Percentiles rank a stretch among this genome's conserved stretches.
Evolutionary conservation across 768 basidiomycete species (phyloP).

Genomic region (Nidula microcarpa): DNA sequence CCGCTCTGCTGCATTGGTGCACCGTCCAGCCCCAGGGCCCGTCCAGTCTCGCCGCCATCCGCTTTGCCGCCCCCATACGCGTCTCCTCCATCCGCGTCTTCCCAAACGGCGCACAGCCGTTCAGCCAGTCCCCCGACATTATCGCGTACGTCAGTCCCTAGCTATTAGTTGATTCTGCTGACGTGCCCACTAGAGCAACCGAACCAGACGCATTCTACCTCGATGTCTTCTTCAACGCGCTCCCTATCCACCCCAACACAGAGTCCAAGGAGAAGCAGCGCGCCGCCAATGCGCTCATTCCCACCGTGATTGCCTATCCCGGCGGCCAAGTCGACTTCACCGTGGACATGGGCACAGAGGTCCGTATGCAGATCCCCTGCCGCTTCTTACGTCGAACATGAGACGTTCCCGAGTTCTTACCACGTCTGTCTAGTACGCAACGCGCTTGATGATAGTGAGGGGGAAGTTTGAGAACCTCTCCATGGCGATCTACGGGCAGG

Average conservation of each 20-base stretch:
- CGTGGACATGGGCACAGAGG: slow-evolving; percentile 71
- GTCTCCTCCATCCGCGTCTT: slow-evolving; percentile 69
- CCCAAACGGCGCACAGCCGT: slow-evolving; percentile 62
- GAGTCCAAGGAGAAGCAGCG: slow-evolving; percentile 57
- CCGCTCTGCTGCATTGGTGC: slow-evolving; percentile 62
- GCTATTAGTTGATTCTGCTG: neutral
- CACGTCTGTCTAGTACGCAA: slow-evolving; percentile 49
- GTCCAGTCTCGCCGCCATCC: slow-evolving; percentile 61
- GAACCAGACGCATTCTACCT: slow-evolving; percentile 73
- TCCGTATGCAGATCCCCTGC: slow-evolving; percentile 23
- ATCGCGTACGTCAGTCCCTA: slow-evolving; percentile 53
- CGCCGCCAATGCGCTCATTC: slow-evolving; percentile 67
- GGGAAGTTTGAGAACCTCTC: slow-evolving; percentile 69
- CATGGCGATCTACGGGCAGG: slow-evolving; percentile 58
- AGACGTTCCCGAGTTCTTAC: neutral
- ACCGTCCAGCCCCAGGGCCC: slow-evolving; percentile 56
- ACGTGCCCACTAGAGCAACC: slow-evolving; percentile 45
- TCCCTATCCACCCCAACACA: slow-evolving; percentile 39
- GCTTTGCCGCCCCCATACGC: slow-evolving; percentile 66
- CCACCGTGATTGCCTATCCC: slow-evolving; percentile 67
- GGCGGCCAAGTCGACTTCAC: slow-evolving; percentile 65
- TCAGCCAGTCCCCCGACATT: slow-evolving; percentile 54
- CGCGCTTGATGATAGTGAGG: slow-evolving; percentile 77
- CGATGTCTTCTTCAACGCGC: slow-evolving; percentile 74
- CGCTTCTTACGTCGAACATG: too few relatives aligned